Conservation (phyloP, 306 rosid genomes). For the Herpetospermum pedunculosum region DNA sequence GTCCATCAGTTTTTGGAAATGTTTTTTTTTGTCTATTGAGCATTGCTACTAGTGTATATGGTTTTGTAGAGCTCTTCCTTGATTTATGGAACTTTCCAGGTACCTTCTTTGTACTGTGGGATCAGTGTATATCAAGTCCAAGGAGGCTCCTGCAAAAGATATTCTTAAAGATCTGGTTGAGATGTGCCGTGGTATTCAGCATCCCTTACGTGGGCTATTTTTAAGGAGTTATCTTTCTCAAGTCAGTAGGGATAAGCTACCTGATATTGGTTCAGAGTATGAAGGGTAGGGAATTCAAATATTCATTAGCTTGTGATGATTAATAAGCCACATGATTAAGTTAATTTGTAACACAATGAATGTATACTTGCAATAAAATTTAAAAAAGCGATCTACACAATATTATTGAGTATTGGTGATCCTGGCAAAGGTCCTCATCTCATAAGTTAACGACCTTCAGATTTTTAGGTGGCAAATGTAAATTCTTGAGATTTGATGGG, state of each 20-base stretch:
- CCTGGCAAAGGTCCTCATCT: not conserved
- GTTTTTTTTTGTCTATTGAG: not conserved
- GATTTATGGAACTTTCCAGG: conserved; percentile 15
- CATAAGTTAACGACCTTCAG: not conserved
- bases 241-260: conserved; percentile 51
- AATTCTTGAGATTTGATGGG: not conserved
- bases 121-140: conserved; percentile 49
- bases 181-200: conserved; percentile 53
- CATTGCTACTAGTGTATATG: not conserved
- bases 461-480: not conserved
- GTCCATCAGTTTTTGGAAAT: not conserved
- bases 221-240: conserved; percentile 58
- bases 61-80: not conserved
- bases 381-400: not conserved
- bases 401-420: not conserved
- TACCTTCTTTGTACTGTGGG: conserved; percentile 52
- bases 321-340: not conserved
- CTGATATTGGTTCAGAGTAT: conserved; percentile 52
- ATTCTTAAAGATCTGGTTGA: conserved; percentile 53
- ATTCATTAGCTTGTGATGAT: not conserved
- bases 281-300: conserved; percentile 36
- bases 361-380: not conserved
- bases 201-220: conserved; percentile 50
- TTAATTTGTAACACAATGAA: not conserved
- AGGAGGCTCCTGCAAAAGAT: conserved; percentile 56